These are phyloP conservation scores for Penicillium sp. DNA, from an alignment of 2,329 filamentous ascomycete genomes.

Conservation along the genomic window DNA sequence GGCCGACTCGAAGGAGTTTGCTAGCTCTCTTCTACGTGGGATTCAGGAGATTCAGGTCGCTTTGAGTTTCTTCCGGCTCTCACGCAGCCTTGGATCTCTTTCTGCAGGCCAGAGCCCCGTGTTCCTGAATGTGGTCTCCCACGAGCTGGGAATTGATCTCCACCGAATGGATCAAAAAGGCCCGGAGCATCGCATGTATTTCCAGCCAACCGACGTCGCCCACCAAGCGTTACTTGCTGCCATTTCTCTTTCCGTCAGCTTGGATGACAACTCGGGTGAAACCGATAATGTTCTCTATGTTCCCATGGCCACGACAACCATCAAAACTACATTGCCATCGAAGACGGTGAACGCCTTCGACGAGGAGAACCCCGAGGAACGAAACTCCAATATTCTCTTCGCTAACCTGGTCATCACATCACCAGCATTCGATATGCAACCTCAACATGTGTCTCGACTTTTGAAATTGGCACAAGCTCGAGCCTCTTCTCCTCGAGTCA, in stretches of 20 bases:
- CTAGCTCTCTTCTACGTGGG: slow-evolving; percentile 83
- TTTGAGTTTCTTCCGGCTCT: slow-evolving; percentile 84
- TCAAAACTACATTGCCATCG: slow-evolving; percentile 90
- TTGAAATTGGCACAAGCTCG: slow-evolving; percentile 69
- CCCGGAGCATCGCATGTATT: slow-evolving; percentile 97
- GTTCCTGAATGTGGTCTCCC: slow-evolving; percentile 85
- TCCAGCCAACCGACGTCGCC: slow-evolving; percentile 85
- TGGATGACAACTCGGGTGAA: slow-evolving; percentile 85
- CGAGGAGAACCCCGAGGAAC: slow-evolving; percentile 70
- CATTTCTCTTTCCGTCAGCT: slow-evolving; percentile 84
- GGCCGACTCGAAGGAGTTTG: slow-evolving; percentile 88
- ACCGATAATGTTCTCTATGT: slow-evolving; percentile 88
- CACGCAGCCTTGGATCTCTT: slow-evolving; percentile 71
- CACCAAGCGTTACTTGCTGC: slow-evolving; percentile 92
- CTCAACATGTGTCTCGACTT: slow-evolving; percentile 83
- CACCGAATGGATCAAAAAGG: slow-evolving; percentile 89
- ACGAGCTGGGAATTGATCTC: slow-evolving; percentile 91
- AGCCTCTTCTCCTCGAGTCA: slow-evolving; percentile 38
- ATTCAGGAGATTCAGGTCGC: slow-evolving; percentile 97
- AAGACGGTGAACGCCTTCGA: slow-evolving; percentile 83
- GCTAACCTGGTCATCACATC: slow-evolving; percentile 96
- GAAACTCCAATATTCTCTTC: slow-evolving; percentile 94
- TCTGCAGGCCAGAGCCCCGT: slow-evolving; percentile 69
- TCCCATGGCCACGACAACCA: slow-evolving; percentile 93
- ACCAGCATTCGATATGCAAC: slow-evolving; percentile 88